These are phyloP conservation scores for Astragalus membranaceus DNA, from an alignment of 306 rosid genomes.

Conservation along the genomic window DNA sequence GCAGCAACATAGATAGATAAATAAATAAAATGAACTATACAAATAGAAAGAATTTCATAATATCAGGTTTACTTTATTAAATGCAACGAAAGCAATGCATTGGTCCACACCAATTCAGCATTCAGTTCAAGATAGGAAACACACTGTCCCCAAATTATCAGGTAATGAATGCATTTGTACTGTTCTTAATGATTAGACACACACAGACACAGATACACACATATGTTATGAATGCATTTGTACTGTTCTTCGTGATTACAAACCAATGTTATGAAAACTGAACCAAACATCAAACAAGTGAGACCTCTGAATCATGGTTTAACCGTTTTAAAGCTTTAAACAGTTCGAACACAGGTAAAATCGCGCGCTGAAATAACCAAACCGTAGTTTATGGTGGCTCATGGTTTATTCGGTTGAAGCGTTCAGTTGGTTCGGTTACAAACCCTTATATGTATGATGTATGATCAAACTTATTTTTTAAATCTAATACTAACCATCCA, in stretches of 20 bases:
- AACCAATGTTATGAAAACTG: no score
- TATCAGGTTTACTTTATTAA: background rate
- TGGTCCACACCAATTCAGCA: background rate
- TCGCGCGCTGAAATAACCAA: no score
- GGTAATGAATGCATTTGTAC: background rate
- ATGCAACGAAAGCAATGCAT: background rate
- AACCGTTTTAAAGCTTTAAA: no score
- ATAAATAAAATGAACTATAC: background rate
- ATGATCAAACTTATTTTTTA: background rate
- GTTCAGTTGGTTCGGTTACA: no score
- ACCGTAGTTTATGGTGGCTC: no score
- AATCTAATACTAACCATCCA: background rate
- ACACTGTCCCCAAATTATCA: background rate
- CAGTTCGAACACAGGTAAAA: no score
- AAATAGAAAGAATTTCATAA: background rate
- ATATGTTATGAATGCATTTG: background rate
- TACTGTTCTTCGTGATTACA: no score
- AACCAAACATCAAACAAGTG: no score
- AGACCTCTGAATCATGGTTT: no score
- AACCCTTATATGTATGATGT: no score
- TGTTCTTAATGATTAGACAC: background rate
- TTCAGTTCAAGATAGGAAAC: background rate
- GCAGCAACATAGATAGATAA: slow-evolving; percentile 2
- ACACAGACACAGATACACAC: background rate
- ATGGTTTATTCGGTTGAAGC: no score